Evolutionary conservation across 495 filamentous ascomycete species (phyloP), one percentile per base, ranked within the genome.

Genomic region (Umbilicaria muhlenbergii): DNA sequence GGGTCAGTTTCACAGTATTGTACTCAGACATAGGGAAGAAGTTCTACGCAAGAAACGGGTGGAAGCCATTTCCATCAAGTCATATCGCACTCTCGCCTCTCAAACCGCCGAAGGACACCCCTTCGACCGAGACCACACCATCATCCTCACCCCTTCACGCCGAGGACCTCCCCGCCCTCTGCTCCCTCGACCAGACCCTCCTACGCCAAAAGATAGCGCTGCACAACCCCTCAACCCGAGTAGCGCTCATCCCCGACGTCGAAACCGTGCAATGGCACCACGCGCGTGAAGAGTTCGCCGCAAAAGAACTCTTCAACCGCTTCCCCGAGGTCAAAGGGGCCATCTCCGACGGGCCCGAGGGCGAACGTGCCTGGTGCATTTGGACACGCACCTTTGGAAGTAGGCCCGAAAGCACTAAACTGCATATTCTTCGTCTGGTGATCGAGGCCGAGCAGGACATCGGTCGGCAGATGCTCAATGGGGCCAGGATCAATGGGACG

Each of bases 11-110:
- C 55, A 80, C 80, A 8, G 74, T 89, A 18, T 61, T 98, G 31
- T 98, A 80, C 61, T 95, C 88, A 10, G 91, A 98, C 59, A 94
- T 98, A 52, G 91, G 91, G 3, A 94, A 92, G 67, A 60, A 60
- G n/a, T 95, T 92, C 60, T 98, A 95, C 59, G 73, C 85, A 7
- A 71, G 68, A 40, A 71, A 74, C 48, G 91, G 87, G 21, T 98
- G 91, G 91, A 61, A 71, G 41, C 69, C 80, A 0, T 88, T 78
- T 51, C 61, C 63, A 8, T 86, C 80, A 24, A 64, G 69, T 13
- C 89, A 94, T 47, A 70, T 89, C 42, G 58, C 70, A 21, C 71
- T 92, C 35, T 59, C 70, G 14, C 67, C 76, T 36, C 24, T 28
- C 24, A 28, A 28, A 28, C 8, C 24, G 1, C 5, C 24, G 8